Evolutionary conservation across 305 asterid species (phyloP).

Genomic region (Andrographis paniculata): DNA sequence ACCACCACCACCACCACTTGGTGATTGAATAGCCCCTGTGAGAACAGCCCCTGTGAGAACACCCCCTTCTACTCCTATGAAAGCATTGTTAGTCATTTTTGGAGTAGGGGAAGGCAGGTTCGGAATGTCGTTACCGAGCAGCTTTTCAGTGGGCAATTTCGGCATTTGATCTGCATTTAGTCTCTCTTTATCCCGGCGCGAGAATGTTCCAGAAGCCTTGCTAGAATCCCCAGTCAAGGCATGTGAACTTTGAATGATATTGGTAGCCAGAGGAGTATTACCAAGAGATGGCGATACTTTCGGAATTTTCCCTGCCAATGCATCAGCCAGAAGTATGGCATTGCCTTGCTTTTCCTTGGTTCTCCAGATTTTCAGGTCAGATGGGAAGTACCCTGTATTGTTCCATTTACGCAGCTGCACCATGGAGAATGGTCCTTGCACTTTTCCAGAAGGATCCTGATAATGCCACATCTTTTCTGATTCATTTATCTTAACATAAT

Average conservation of each 20-base stretch:
- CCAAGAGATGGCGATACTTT: slow-evolving; percentile 34
- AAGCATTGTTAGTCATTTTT: slow-evolving; percentile 31
- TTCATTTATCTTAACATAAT: slow-evolving; percentile 56
- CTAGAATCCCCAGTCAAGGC: slow-evolving; percentile 17
- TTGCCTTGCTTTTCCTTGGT: slow-evolving; percentile 46
- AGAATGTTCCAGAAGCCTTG: slow-evolving; percentile 23
- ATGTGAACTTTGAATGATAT: slow-evolving; percentile 17
- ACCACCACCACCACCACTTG: slow-evolving; percentile 33
- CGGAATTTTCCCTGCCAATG: slow-evolving; percentile 66
- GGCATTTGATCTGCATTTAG: slow-evolving; percentile 28
- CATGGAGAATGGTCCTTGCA: slow-evolving; percentile 93
- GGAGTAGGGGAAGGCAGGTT: slow-evolving; percentile 84
- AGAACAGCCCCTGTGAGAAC: slow-evolving; percentile 25
- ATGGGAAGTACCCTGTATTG: slow-evolving; percentile 91
- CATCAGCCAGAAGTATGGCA: slow-evolving; percentile 60
- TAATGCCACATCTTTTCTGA: slow-evolving; percentile 89
- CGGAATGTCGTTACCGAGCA: slow-evolving; percentile 32
- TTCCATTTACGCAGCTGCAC: slow-evolving; percentile 93
- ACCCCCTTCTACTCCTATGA: slow-evolving; percentile 28
- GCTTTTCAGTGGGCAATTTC: slow-evolving; percentile 33
- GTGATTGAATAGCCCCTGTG: slow-evolving; percentile 31
- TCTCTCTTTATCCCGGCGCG: slow-evolving; percentile 33
- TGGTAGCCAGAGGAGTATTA: slow-evolving; percentile 17
- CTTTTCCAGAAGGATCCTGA: slow-evolving; percentile 91
- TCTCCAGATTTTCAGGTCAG: slow-evolving; percentile 78